Percentiles rank a stretch among this genome's conserved stretches.
Conservation (phyloP, 768 basidiomycete genomes). For the Auricularia cornea region DNA sequence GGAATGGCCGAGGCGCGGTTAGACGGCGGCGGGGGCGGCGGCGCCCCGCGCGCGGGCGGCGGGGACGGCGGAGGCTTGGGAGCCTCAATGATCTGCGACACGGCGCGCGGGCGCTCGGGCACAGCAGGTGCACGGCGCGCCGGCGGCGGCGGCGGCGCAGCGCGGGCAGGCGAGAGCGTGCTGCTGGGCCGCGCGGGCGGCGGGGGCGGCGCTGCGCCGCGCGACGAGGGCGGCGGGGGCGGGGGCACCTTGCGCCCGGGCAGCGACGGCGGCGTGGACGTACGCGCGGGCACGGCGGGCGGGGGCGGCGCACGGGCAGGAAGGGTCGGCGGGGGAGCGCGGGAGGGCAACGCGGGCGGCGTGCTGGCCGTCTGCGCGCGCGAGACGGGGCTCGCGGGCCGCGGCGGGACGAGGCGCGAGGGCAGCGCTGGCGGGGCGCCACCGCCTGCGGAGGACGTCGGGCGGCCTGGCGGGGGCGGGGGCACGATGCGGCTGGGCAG, state of each 20-base stretch:
- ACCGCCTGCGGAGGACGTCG: constrained; percentile 13
- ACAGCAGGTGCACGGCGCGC: constrained; percentile 20
- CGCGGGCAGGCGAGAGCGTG: constrained; percentile 19
- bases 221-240: constrained; percentile 4
- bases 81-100: constrained; percentile 25
- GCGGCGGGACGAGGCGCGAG: constrained; percentile 10
- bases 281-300: constrained; percentile 2
- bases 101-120: constrained; percentile 17
- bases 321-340: constrained; percentile 14
- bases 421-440: constrained; percentile 1
- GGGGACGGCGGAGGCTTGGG: constrained; percentile 32
- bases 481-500: constrained; percentile 9
- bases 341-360: constrained; percentile 19
- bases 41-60: constrained; percentile 27
- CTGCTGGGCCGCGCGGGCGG: constrained; percentile 24
- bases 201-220: constrained; percentile 20
- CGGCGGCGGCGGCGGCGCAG: constrained; percentile 10
- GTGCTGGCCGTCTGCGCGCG: constrained; percentile 13
- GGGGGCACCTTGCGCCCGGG: constrained; percentile 5
- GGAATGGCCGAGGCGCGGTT: constrained; percentile 25
- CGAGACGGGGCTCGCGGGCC: constrained; percentile 16
- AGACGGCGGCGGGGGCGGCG: constrained; percentile 34
- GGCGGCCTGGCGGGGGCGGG: constrained; percentile 21
- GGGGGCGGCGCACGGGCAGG: constrained; percentile 12
- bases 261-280: constrained; percentile 2